Base-by-base conservation (phyloP, 306 rosid species). In the Betula pendula region DNA sequence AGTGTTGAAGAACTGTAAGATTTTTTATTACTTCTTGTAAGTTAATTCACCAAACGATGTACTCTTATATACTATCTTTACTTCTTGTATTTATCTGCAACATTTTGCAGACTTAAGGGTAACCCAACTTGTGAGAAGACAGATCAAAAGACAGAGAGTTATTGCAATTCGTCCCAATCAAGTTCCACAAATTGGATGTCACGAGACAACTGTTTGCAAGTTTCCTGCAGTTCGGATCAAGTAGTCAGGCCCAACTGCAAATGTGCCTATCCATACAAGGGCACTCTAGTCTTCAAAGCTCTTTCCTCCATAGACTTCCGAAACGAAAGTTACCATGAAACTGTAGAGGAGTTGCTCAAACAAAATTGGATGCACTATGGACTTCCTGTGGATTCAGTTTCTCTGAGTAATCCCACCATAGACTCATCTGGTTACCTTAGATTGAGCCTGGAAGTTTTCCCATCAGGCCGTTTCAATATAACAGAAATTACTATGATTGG, bases 231-330 rank as follows among this genome's bases (percentile, higher is more conserved):
- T 74, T 4, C 55, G 7, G 65, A 73, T 50, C 79, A 77, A 80
- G 82, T 52, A 77, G 53, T 59, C 24, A 90, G 92, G 81, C 98
- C 95, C 25, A 89, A 79, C 20, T 93, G 95, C 81, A 78, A 12
- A 74, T 93, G 98, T 72, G 82, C 86, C 60, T 81, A 85, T 75
- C 94, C 98, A 70, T 93, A 80, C 75, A 43, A 81, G 6, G 98
- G 96, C 70, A 82, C 78, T 67, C 81, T 93, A 20, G 1, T 7
- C 73, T 84, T 93, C 81, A 82, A 89, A 88, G 89, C 89, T 56
- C 88, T 87, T 47, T 50, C 82, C 33, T 84, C 88, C 88, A 82
- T 91, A 8, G 86, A 72, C 79, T 80, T 82, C 80, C 68, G 3
- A 29, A 89, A 82, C 80, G 2, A 42, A 12, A 68, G 79, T 43